Evolutionary conservation across 2,329 filamentous ascomycete species (phyloP).

Genomic region (Exophiala viscosa): DNA sequence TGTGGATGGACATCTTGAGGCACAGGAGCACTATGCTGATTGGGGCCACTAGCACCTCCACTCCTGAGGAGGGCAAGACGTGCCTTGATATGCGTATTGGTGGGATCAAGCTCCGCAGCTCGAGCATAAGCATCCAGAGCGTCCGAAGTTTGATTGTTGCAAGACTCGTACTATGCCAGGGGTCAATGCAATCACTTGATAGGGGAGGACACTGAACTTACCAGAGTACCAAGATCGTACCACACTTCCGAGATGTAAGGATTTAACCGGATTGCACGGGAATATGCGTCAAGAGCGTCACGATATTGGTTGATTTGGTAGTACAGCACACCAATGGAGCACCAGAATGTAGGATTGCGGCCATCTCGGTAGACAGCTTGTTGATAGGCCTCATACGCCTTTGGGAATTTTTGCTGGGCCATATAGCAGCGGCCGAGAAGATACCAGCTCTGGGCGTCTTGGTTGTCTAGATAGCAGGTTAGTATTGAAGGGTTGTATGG

Average conservation of each 20-base stretch:
- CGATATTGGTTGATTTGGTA: constrained; percentile 99
- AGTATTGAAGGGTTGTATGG: constrained; percentile 2
- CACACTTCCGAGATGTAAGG: constrained; percentile 98
- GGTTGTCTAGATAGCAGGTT: constrained; percentile 63
- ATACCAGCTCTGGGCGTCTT: constrained; percentile 97
- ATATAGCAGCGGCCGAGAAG: constrained; percentile 96
- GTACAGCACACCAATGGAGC: constrained; percentile 96
- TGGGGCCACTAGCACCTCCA: constrained; percentile 68
- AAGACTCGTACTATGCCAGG: constrained; percentile 77
- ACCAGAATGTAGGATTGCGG: constrained; percentile 98
- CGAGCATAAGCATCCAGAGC: constrained; percentile 93
- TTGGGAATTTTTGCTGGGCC: constrained; percentile 98
- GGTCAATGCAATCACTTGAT: constrained; percentile 31
- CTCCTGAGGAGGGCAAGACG: constrained; percentile 83
- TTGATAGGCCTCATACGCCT: constrained; percentile 97
- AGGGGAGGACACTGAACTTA: constrained; percentile 48
- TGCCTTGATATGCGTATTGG: constrained; percentile 93
- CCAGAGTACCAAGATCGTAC: constrained; percentile 95
- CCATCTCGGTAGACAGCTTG: constrained; percentile 98
- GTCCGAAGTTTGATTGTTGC: constrained; percentile 97
- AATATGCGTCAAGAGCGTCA: constrained; percentile 95
- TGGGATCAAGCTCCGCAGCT: constrained; percentile 88
- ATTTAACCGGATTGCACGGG: constrained; percentile 90
- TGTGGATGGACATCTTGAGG: constrained; percentile 95
- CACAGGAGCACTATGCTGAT: constrained; percentile 73